Conservation (phyloP, 257 asterid species). For the Gentiana dahurica region DNA sequence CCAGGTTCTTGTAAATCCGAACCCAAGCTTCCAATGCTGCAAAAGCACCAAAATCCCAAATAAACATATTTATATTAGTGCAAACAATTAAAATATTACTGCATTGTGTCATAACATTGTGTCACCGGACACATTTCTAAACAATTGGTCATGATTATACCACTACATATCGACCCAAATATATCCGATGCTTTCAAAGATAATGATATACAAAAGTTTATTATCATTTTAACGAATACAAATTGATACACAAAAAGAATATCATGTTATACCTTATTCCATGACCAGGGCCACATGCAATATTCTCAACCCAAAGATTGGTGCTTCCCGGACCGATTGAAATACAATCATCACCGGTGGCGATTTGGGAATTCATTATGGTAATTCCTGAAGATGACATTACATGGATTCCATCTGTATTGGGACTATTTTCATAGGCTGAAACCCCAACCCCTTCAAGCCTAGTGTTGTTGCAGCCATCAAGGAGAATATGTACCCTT, state of each 20-base stretch:
- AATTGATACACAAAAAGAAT: neutral
- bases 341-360: slow-evolving; percentile 44
- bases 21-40: slow-evolving; percentile 60
- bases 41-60: neutral
- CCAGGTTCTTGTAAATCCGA: slow-evolving; percentile 28
- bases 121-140: too few species aligned
- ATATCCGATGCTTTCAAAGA: too few species aligned
- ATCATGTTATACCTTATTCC: slow-evolving; percentile 37
- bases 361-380: slow-evolving; percentile 25
- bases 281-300: slow-evolving; percentile 7
- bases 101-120: too few species aligned
- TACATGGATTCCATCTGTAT: slow-evolving; percentile 59
- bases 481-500: slow-evolving; percentile 41
- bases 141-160: too few species aligned
- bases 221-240: too few species aligned
- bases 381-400: slow-evolving; percentile 30
- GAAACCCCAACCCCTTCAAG: slow-evolving; percentile 26
- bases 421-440: slow-evolving; percentile 48
- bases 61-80: too few species aligned
- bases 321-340: slow-evolving; percentile 29
- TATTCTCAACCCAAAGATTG: slow-evolving; percentile 41
- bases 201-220: too few species aligned
- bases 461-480: slow-evolving; percentile 32
- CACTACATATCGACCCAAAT: too few species aligned
- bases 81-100: neutral